Conservation (phyloP, 257 asterid genomes). For the Scutellaria baicalensis region DNA sequence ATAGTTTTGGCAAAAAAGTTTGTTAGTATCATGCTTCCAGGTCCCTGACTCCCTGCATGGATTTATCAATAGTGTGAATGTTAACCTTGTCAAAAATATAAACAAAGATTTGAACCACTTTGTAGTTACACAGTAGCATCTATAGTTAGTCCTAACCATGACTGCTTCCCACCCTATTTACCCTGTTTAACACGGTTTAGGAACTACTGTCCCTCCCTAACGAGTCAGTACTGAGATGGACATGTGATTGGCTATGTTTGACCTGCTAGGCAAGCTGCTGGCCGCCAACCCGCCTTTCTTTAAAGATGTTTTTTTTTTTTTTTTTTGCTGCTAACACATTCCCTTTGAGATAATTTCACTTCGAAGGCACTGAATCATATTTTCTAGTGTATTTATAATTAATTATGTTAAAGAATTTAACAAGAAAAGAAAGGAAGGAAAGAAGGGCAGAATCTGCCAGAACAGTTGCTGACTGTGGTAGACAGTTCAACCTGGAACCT, state of each 20-base stretch:
- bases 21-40: slow-evolving; percentile 7
- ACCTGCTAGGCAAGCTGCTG: background rate
- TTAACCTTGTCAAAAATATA: slow-evolving; percentile 2
- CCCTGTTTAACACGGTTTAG: background rate
- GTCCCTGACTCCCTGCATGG: slow-evolving; percentile 14
- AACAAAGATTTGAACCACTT: background rate
- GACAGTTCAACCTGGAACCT: background rate
- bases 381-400: background rate
- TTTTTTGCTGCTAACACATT: background rate
- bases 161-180: background rate
- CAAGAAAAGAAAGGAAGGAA: background rate
- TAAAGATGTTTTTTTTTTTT: background rate
- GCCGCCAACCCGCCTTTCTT: background rate
- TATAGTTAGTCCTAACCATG: background rate
- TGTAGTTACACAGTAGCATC: background rate
- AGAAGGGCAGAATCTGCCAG: background rate
- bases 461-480: background rate
- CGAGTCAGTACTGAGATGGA: background rate
- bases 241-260: background rate
- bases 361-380: background rate
- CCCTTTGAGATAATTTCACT: background rate
- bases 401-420: background rate
- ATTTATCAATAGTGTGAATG: background rate
- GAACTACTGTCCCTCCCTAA: background rate
- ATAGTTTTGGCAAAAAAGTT: slow-evolving; percentile 10